Conservation (phyloP, 2,329 filamentous ascomycete species). For the Aspergillus melleus region DNA sequence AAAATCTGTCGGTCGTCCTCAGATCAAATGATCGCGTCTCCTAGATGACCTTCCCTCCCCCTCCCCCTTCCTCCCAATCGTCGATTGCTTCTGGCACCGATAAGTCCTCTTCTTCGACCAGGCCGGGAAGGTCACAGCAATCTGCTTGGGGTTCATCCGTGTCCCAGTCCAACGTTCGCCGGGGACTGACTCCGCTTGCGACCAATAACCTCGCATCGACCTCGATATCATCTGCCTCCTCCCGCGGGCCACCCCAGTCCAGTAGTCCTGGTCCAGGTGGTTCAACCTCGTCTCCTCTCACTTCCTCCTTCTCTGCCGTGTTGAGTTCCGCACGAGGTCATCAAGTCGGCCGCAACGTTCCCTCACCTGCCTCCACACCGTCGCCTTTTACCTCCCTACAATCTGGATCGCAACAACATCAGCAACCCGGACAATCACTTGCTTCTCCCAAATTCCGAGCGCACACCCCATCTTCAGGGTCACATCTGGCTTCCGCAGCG, state of each 20-base stretch:
- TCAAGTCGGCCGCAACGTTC: constrained; percentile 52
- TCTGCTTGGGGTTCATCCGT: constrained; percentile 58
- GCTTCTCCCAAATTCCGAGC: constrained; percentile 57
- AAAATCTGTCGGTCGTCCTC: constrained; percentile 40
- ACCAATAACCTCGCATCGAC: constrained; percentile 50
- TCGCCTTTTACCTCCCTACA: constrained; percentile 56
- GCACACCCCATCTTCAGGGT: constrained; percentile 55
- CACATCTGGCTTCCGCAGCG: constrained; percentile 58
- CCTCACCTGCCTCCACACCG: constrained; percentile 56
- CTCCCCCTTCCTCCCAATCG: constrained; percentile 52
- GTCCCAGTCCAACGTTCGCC: constrained; percentile 56
- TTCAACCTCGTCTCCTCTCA: constrained; percentile 52
- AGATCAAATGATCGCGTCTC: constrained; percentile 54
- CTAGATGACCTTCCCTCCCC: constrained; percentile 59
- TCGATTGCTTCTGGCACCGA: constrained; percentile 53
- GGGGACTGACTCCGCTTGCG: constrained; percentile 59
- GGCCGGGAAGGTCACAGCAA: constrained; percentile 50
- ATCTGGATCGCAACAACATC: constrained; percentile 56
- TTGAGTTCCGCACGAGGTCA: constrained; percentile 52
- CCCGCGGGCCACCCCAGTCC: constrained; percentile 47
- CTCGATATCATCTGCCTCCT: constrained; percentile 42
- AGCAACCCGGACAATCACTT: constrained; percentile 53
- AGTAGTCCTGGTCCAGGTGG: constrained; percentile 51
- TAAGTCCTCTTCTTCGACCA: constrained; percentile 48
- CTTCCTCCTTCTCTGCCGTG: constrained; percentile 55